Conservation (phyloP, 768 basidiomycete genomes). For the Suillus tomentosus region DNA sequence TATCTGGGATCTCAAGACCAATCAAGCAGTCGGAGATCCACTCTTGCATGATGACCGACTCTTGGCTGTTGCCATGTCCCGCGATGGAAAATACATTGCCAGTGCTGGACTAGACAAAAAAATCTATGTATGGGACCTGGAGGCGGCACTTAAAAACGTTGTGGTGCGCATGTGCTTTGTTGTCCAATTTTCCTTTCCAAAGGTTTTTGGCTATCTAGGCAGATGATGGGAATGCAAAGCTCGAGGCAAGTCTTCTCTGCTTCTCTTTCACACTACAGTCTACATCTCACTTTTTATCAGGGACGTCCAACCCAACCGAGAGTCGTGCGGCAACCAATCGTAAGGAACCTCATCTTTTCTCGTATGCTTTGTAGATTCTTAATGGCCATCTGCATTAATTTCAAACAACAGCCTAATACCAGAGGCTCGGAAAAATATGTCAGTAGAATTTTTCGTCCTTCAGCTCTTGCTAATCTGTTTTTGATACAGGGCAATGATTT, state of each 20-base stretch:
- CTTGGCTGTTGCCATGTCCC: constrained; percentile 71
- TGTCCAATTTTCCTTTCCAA: not conserved
- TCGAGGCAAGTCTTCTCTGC: not conserved
- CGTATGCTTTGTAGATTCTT: no score
- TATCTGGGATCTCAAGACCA: not conserved
- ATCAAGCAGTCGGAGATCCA: constrained; percentile 28
- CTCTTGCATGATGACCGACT: constrained; percentile 82
- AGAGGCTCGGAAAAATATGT: no score
- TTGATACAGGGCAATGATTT: no score
- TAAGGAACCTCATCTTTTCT: no score
- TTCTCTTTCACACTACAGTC: no score
- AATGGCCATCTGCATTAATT: no score
- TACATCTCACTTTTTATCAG: no score
- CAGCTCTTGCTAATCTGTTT: no score
- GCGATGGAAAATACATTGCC: constrained; percentile 75
- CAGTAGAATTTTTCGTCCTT: no score
- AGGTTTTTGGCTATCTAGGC: no score
- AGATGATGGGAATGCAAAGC: not conserved
- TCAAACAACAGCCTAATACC: no score
- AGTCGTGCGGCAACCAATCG: not conserved
- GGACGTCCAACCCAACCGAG: not conserved
- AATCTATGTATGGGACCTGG: constrained; percentile 80
- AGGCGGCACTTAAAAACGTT: constrained; percentile 24
- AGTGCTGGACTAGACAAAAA: constrained; percentile 79
- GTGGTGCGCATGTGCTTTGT: no score